Evolutionary conservation across 1,284 basidiomycete species (phyloP), one percentile per base, ranked within the genome.

Genomic region (Marasmius fiardii): DNA sequence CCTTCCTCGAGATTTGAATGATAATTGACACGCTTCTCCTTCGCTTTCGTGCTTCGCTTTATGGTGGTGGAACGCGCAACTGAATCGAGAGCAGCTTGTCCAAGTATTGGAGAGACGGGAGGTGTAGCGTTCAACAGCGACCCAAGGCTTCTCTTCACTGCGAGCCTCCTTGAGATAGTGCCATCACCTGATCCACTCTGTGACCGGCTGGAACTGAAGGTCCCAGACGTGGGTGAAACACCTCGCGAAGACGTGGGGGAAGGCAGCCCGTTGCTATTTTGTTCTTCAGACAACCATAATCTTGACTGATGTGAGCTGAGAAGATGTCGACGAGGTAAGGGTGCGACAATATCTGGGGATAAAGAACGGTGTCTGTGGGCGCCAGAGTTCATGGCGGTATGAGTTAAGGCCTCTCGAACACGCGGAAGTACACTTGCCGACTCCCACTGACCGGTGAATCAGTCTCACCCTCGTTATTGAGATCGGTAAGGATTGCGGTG

Each of bases 291-390:
- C 18, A 49, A 20, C 47, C 47, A 49, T n/a, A 85, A 70, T 78
- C 82, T 83, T 43, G 77, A 74, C 58, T 77, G 75, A 58, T 76
- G 75, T 54, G 77, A 74, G 18, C 73, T 73, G 14, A 83, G 68
- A 49, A 82, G 70, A 61, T 85, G 80, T 34, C 82, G 72, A 12
- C 77, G 77, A 20, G 84, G 84, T 34, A 76, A 75, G 0, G 84
- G 84, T 1, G 84, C 75, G 43, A 81, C 66, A 48, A 86, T 85
- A 61, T 81, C 74, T 2, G 73, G 65, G 37, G 61, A 53, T 20
- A 18, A 26, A 23, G 57, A 41, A 8, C 37, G 35, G 51, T 51
- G 53, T 35, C 57, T 58, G 26, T 33, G 28, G 24, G 28, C 28
- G 28, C 28, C 28, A 10, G 4, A 10, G 28, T n/a, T 44, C 24